phyloP scores from a whole-genome alignment of 1,284 basidiomycete species.

The Cutaneotrichosporon dermatis region DNA sequence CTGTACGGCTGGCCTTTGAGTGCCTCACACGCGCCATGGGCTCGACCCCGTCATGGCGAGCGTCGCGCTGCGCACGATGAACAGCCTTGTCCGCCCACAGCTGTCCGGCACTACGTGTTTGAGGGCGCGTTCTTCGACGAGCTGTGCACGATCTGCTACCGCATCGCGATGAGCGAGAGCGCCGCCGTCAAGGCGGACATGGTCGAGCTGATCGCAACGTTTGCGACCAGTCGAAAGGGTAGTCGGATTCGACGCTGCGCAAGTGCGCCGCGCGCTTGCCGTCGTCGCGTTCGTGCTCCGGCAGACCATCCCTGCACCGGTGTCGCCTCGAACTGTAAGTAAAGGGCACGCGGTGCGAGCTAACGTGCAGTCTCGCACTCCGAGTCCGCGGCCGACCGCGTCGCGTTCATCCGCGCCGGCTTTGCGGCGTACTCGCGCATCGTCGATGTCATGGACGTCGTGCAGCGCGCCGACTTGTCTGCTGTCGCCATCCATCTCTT shows the following conservation, averaged over 20 bases:
- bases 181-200: slow-evolving; percentile 69
- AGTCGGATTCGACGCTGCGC: slow-evolving; percentile 30
- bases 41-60: slow-evolving; percentile 48
- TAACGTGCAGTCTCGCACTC: slow-evolving; percentile 36
- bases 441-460: slow-evolving; percentile 58
- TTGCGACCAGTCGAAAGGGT: slow-evolving; percentile 55
- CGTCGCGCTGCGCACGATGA: slow-evolving; percentile 73
- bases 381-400: slow-evolving; percentile 56
- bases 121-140: slow-evolving; percentile 83
- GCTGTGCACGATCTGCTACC: slow-evolving; percentile 79
- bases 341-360: not conserved
- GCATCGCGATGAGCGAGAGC: slow-evolving; percentile 82
- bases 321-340: slow-evolving; percentile 59
- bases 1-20: slow-evolving; percentile 89
- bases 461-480: slow-evolving; percentile 60
- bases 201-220: slow-evolving; percentile 64
- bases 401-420: slow-evolving; percentile 63
- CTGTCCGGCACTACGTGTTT: slow-evolving; percentile 76
- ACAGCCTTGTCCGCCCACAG: slow-evolving; percentile 68
- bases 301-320: slow-evolving; percentile 60
- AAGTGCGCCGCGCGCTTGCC: slow-evolving; percentile 41
- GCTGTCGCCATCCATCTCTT: slow-evolving; percentile 78
- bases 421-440: slow-evolving; percentile 66
- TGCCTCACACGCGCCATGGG: slow-evolving; percentile 67
- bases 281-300: slow-evolving; percentile 67